Evolutionary conservation across 2,329 filamentous ascomycete genomes (phyloP).

Genomic region (Emergomyces orientalis): DNA sequence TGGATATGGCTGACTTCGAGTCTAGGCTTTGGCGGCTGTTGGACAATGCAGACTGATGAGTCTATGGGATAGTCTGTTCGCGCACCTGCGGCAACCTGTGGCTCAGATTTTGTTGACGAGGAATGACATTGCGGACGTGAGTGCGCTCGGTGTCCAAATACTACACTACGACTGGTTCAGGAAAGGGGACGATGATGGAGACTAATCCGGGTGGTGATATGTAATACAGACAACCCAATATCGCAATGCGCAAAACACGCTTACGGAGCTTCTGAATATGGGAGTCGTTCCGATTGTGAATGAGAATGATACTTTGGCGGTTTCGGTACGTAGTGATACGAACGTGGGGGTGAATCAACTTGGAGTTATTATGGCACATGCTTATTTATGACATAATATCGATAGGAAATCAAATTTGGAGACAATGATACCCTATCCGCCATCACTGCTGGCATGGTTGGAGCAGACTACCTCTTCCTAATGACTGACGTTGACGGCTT

Average conservation of each 20-base stretch:
- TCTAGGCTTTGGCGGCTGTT: constrained; percentile 78
- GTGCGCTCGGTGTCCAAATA: constrained; percentile 20
- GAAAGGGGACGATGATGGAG: neutral
- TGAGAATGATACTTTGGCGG: constrained; percentile 93
- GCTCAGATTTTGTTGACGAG: constrained; percentile 90
- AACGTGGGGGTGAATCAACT: neutral
- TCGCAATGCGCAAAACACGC: constrained; percentile 91
- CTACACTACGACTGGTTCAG: neutral
- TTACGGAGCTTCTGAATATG: constrained; percentile 82
- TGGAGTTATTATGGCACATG: neutral
- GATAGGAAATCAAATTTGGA: constrained; percentile 88
- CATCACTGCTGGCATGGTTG: constrained; percentile 94
- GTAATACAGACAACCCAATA: constrained; percentile 68
- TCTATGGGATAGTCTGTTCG: constrained; percentile 89
- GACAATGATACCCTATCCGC: constrained; percentile 97
- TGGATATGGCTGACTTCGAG: constrained; percentile 9
- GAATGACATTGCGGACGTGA: constrained; percentile 89
- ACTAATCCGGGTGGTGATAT: constrained; percentile 14
- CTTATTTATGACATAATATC: neutral
- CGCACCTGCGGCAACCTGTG: constrained; percentile 77
- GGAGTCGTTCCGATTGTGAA: constrained; percentile 98
- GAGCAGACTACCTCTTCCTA: constrained; percentile 90
- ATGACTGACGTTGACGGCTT: constrained; percentile 99
- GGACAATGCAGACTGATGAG: constrained; percentile 92
- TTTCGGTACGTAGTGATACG: constrained; percentile 47